Percentiles rank a stretch among this genome's conserved stretches.
Evolutionary conservation across 306 rosid genomes (phyloP).

Genomic region (Fragaria nilgerrensis): DNA sequence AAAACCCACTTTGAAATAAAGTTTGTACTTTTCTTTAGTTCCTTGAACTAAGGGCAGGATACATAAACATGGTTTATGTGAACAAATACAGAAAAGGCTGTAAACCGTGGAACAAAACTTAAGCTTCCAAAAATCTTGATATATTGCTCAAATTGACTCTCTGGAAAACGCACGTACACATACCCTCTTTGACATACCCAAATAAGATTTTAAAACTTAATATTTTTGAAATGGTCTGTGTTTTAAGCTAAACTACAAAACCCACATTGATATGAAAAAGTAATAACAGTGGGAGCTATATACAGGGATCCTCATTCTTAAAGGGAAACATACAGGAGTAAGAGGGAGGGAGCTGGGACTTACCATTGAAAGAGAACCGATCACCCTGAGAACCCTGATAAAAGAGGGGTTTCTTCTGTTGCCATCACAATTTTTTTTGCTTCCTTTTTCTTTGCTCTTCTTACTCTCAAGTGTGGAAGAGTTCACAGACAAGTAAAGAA

Average conservation of each 20-base stretch:
- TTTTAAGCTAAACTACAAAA: no score
- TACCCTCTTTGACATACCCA: background rate
- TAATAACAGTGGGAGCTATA: background rate
- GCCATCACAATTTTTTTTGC: background rate
- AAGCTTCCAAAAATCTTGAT: background rate
- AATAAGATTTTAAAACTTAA: no score
- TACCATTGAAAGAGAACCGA: background rate
- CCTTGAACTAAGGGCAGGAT: background rate
- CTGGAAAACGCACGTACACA: no score
- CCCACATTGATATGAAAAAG: background rate
- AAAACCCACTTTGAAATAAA: background rate
- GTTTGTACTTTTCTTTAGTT: background rate
- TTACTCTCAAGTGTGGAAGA: background rate
- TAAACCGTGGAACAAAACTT: background rate
- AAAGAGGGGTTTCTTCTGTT: background rate
- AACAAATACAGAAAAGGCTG: background rate
- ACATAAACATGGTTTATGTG: background rate
- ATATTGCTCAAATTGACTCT: background rate
- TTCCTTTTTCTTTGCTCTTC: background rate
- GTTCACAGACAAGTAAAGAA: background rate
- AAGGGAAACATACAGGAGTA: background rate
- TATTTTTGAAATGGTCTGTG: background rate
- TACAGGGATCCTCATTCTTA: no score
- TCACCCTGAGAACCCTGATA: slow-evolving; percentile 7
- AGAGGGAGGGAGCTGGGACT: background rate